These are phyloP conservation scores for Diaporthe australafricana DNA, from an alignment of 2,329 filamentous ascomycete species.

Conservation along the genomic window DNA sequence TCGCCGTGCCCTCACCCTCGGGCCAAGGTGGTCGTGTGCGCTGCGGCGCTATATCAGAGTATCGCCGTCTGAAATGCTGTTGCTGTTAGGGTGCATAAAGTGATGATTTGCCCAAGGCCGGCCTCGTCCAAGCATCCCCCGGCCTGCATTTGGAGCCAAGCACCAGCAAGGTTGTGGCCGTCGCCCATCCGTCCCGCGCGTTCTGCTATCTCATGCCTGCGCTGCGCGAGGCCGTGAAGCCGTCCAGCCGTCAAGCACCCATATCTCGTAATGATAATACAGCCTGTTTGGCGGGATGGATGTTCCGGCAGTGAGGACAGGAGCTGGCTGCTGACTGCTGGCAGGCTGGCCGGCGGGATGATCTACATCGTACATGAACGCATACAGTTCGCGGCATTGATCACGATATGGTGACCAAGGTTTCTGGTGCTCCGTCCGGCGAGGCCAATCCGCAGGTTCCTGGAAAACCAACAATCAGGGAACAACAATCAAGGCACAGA, in stretches of 20 bases:
- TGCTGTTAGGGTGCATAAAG: conserved; percentile 32
- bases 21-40: conserved; percentile 9
- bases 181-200: conserved; percentile 8
- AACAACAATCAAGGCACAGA: conserved; percentile 3
- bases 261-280: not conserved
- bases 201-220: conserved; percentile 4
- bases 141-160: conserved; percentile 23
- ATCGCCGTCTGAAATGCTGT: conserved; percentile 21
- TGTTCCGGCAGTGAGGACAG: not conserved
- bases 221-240: not conserved
- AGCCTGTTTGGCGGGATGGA: not conserved
- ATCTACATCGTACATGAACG: conserved; percentile 28
- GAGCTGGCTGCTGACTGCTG: no score
- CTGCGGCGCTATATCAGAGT: conserved; percentile 21
- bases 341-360: conserved; percentile 6
- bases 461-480: conserved; percentile 19
- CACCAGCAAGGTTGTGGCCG: conserved; percentile 8
- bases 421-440: conserved; percentile 18
- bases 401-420: conserved; percentile 14
- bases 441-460: conserved; percentile 11
- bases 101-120: conserved; percentile 31
- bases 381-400: conserved; percentile 23
- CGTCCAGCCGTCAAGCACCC: not conserved
- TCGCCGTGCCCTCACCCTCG: not conserved
- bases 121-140: conserved; percentile 25